These are phyloP conservation scores for Trypanosoma cruzi DNA, from an alignment of 208 protist genomes.

Conservation along the genomic window DNA sequence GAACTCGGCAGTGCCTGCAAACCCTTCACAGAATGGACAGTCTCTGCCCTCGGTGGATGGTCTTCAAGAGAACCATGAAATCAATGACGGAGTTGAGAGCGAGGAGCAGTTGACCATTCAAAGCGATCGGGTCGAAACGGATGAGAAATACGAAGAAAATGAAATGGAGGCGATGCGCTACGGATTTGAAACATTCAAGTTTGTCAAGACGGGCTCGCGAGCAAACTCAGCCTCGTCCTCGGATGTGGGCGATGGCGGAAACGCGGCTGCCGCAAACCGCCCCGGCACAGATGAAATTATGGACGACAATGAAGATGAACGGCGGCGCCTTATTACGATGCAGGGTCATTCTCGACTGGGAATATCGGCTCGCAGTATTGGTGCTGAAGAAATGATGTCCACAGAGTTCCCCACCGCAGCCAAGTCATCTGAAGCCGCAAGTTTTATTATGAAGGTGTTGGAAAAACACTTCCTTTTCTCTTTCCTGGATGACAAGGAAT, in stretches of 20 bases:
- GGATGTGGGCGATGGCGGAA: neutral
- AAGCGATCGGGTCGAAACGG: neutral
- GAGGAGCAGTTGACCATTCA: too few species aligned
- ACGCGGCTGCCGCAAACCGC: neutral
- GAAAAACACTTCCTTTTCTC: slow-evolving; percentile 78
- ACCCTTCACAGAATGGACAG: neutral
- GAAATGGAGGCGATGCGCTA: slow-evolving; percentile 2
- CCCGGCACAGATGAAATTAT: slow-evolving; percentile 27
- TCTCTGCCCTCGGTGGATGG: too few species aligned
- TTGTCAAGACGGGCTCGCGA: neutral
- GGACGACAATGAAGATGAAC: slow-evolving; percentile 43
- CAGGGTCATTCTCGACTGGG: too few species aligned
- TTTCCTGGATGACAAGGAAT: slow-evolving; percentile 63
- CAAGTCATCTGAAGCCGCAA: slow-evolving; percentile 59
- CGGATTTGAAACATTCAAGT: slow-evolving; percentile 7
- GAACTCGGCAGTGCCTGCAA: neutral
- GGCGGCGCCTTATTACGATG: slow-evolving; percentile 47
- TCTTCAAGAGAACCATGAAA: too few species aligned
- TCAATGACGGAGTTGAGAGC: too few species aligned
- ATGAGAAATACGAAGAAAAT: neutral
- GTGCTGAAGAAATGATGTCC: slow-evolving; percentile 45
- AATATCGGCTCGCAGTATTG: slow-evolving; percentile 48
- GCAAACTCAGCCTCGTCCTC: neutral
- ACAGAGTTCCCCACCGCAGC: slow-evolving; percentile 50
- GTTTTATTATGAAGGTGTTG: slow-evolving; percentile 50